These are phyloP conservation scores for Orbilia javanica DNA, from an alignment of 2,329 filamentous ascomycete species.

Conservation along the genomic window DNA sequence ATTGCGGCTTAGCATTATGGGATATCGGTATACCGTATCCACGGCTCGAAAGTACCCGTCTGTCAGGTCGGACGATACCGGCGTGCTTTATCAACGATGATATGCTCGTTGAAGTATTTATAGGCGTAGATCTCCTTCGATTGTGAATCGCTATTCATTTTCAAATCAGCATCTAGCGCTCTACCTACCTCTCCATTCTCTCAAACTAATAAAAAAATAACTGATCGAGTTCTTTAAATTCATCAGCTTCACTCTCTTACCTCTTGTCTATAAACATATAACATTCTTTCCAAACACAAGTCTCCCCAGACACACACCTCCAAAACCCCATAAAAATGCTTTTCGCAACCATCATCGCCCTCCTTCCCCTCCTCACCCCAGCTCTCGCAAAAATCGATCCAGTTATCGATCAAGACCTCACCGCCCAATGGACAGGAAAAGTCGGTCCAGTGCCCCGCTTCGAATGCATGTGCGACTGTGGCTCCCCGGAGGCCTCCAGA, in stretches of 20 bases:
- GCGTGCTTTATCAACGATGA: neutral
- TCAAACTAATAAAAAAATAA: neutral
- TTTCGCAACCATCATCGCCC: slow-evolving; percentile 8
- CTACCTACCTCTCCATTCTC: neutral
- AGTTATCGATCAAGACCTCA: neutral
- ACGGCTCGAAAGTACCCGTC: neutral
- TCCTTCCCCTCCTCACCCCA: slow-evolving; percentile 9
- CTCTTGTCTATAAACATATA: neutral
- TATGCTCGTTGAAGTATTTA: neutral
- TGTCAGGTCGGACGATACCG: neutral
- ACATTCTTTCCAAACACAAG: neutral
- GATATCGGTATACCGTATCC: neutral
- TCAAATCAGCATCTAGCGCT: neutral
- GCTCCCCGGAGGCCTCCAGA: slow-evolving; percentile 17
- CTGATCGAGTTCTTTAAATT: neutral
- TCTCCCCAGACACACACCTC: neutral
- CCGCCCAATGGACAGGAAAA: slow-evolving; percentile 23
- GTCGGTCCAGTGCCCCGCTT: slow-evolving; percentile 44
- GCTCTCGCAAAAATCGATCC: neutral
- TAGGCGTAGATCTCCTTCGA: neutral
- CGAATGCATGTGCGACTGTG: slow-evolving; percentile 53
- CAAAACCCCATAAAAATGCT: slow-evolving; percentile 31
- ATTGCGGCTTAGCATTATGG: neutral
- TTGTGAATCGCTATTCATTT: neutral
- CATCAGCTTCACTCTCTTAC: neutral